Base-by-base conservation (phyloP, 805 yeast genomes). In the Hanseniaspora osmophila region DNA sequence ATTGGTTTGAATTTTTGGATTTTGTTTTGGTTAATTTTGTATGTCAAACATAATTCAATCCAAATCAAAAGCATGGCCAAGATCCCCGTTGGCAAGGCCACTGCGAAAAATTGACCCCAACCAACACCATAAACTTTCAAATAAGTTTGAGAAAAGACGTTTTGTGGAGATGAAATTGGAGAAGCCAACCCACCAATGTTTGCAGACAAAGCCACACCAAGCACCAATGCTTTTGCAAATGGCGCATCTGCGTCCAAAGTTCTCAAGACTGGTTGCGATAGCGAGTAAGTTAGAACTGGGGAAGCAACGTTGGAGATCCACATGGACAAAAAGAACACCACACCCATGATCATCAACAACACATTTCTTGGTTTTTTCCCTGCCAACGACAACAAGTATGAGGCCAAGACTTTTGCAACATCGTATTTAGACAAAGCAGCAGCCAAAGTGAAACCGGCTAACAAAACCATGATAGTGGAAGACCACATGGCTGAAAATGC, bases 291-390 rank as follows among this genome's bases (percentile, higher is more conserved):
- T 47, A 90, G 69, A 4, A 90, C 96, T 0, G 97, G 97, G 1
- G 96, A 85, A 0, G 97, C 97, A 40, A 90, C 97, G 63, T 90
- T 90, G 22, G 94, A 83, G 48, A 90, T 88, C 94, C 95, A 88
- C 84, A 90, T 87, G 6, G 95, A 78, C 45, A 86, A 69, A 60
- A 88, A 79, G 48, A 88, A 70, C 0, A 96, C 79, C 17, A 90
- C 92, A 37, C 72, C 64, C 96, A 90, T 86, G 47, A 87, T 78
- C 40, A 86, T 74, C 37, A 88, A 63, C 41, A 87, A 63, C 12
- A 90, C 81, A 49, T 76, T 72, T 42, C 83, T 71, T 18, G 97
- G 97, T 50, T 78, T 77, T 10, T 83, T 79, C 29, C 96, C 96
- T 1, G 94, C 88, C 43, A 70, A 65, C 2, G 87, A 73, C 47